phyloP scores from a whole-genome alignment of 495 filamentous ascomycete species.

The Rostrohypoxylon terebratum region DNA sequence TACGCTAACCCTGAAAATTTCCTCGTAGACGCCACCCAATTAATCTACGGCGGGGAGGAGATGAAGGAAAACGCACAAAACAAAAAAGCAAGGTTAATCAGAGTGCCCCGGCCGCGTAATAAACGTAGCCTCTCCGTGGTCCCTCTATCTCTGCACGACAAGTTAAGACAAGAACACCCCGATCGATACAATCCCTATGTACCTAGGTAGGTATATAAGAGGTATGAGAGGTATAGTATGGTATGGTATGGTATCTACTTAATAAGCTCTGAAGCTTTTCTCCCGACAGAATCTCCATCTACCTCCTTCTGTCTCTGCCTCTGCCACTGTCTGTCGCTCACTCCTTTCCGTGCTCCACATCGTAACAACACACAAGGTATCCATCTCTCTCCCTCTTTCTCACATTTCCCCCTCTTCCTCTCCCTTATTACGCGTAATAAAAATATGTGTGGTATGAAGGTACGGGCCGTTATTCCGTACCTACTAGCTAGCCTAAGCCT shows the following conservation, averaged over 20 bases:
- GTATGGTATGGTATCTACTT: conserved; percentile 17
- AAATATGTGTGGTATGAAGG: neutral
- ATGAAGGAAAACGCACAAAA: neutral
- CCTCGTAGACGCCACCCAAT: conserved; percentile 27
- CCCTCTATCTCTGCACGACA: neutral
- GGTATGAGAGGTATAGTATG: too few species aligned
- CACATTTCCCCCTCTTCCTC: neutral
- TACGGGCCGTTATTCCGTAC: neutral
- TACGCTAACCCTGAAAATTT: neutral
- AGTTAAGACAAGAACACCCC: conserved; percentile 16
- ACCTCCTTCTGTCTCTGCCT: neutral
- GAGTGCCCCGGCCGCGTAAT: neutral
- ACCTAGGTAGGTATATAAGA: too few species aligned
- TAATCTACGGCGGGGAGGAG: neutral
- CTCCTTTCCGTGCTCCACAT: neutral
- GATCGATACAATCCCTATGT: conserved; percentile 23
- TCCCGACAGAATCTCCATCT: neutral
- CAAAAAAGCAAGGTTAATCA: neutral
- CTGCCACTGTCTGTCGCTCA: neutral
- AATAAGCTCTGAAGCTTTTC: conserved; percentile 4
- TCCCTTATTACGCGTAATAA: neutral
- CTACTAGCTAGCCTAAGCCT: neutral
- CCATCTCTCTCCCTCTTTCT: neutral
- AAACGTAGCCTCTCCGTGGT: neutral
- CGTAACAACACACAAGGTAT: neutral